Base-by-base conservation (phyloP, 805 yeast species). In the Novakomyces olei region DNA sequence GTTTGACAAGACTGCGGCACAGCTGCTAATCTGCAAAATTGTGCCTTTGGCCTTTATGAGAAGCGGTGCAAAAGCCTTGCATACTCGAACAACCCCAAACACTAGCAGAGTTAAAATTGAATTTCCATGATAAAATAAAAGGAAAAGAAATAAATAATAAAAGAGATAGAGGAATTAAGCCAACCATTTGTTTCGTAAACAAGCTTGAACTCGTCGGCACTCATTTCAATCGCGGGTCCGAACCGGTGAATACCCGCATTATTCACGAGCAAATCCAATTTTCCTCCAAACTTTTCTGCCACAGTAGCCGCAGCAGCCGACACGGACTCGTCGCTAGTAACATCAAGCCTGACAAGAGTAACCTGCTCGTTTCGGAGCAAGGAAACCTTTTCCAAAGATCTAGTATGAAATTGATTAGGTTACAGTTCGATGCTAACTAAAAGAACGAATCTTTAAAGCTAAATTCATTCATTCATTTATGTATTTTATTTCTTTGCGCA, bases 21-120 rank as follows among this genome's bases (percentile, higher is more conserved):
- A n/a, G 1, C 32, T 28, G 6, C 23, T 28, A 5, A 14, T 20
- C 19, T 33, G 16, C 16, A 33, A 26, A 9, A 33, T 27, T 19
- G 30, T 33, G 27, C 36, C 36, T 17, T 33, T 29, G 19, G 36
- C 19, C 12, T 16, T 18, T 7, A 33, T 18, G 15, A 33, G 27
- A 6, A 26, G 30, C 4, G 22, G 16, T 9, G 19, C 23, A 15
- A 33, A 33, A 5, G 32, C 33, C 24, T 19, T 29, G 17, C 19
- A 22, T n/a, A 22, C 19, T 6, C 27, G 28, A 15, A 33, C 23
- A 8, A 19, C 15, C n/a, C 29, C 19, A 19, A 19, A 28, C 22
- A 33, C 14, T n/a, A n/a, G n/a, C n/a, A n/a, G n/a, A n/a, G n/a
- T n/a, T n/a, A n/a, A n/a, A n/a, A n/a, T n/a, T n/a, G n/a, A n/a